phyloP scores from a whole-genome alignment of 2,329 filamentous ascomycete genomes.

The Aureobasidium sp. region DNA sequence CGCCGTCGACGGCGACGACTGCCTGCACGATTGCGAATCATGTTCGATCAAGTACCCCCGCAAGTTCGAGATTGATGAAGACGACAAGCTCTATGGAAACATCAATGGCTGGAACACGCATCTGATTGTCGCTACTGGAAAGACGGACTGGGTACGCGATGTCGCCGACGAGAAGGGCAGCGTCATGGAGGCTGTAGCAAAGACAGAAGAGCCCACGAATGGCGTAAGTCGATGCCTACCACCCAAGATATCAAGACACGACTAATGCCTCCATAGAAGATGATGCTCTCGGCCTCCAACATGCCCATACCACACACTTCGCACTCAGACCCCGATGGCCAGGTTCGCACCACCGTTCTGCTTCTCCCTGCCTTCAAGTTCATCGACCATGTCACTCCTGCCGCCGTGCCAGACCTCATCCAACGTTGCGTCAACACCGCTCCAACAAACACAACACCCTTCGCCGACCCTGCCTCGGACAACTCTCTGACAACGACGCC shows the following conservation, averaged over 20 bases:
- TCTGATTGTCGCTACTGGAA: slow-evolving; percentile 86
- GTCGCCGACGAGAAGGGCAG: slow-evolving; percentile 73
- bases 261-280: slow-evolving; percentile 34
- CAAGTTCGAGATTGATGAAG: slow-evolving; percentile 62
- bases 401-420: slow-evolving; percentile 63
- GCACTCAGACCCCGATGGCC: slow-evolving; percentile 48
- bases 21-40: slow-evolving; percentile 73
- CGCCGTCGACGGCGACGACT: slow-evolving; percentile 78
- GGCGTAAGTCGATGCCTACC: slow-evolving; percentile 46
- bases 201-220: slow-evolving; percentile 51
- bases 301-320: slow-evolving; percentile 69
- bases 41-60: slow-evolving; percentile 76
- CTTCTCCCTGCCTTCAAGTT: slow-evolving; percentile 78
- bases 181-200: slow-evolving; percentile 46
- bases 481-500: slow-evolving; percentile 12
- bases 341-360: slow-evolving; percentile 64
- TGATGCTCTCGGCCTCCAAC: slow-evolving; percentile 89
- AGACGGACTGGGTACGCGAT: slow-evolving; percentile 87
- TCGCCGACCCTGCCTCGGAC: slow-evolving; percentile 26
- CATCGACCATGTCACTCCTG: slow-evolving; percentile 74
- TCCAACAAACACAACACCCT: slow-evolving; percentile 65
- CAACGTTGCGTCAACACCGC: slow-evolving; percentile 58
- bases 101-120: slow-evolving; percentile 86
- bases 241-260: slow-evolving; percentile 5
- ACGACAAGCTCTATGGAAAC: slow-evolving; percentile 73